Percentiles rank a stretch among this genome's conserved stretches.
Evolutionary conservation across 1,284 basidiomycete species (phyloP).

Genomic region (Cryptococcus maquisensis): DNA sequence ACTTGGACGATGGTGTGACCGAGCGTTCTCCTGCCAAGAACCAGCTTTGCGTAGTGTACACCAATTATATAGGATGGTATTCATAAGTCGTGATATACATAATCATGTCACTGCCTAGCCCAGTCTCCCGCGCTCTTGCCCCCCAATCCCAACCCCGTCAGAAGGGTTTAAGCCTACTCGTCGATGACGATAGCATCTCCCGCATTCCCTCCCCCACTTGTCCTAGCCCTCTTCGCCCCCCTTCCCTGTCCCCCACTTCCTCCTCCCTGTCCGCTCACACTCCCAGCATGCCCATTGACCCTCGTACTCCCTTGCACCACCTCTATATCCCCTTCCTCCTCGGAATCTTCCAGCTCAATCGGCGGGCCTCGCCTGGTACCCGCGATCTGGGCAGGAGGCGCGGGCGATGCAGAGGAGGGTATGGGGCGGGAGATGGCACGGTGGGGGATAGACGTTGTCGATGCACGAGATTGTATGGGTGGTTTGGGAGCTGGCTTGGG

Average conservation of each 20-base stretch:
- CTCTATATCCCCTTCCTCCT: slow-evolving; percentile 4
- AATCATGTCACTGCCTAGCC: too few relatives aligned
- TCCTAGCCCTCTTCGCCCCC: not conserved
- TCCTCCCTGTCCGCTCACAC: slow-evolving; percentile 3
- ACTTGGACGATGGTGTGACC: too few relatives aligned
- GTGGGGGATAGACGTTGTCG: slow-evolving; percentile 5
- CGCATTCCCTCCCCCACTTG: slow-evolving; percentile 6
- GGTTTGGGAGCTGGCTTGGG: slow-evolving; percentile 8
- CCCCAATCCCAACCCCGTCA: too few relatives aligned
- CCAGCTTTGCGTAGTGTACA: too few relatives aligned
- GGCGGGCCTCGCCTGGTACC: slow-evolving; percentile 9
- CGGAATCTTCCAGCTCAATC: slow-evolving; percentile 1
- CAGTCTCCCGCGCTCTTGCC: too few relatives aligned
- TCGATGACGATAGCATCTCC: slow-evolving; percentile 16
- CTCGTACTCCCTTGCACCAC: slow-evolving; percentile 5
- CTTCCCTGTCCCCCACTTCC: not conserved
- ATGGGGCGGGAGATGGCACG: slow-evolving; percentile 2
- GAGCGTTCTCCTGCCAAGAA: too few relatives aligned
- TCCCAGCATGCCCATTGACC: not conserved
- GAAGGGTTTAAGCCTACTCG: not conserved
- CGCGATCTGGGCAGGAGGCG: slow-evolving; percentile 18
- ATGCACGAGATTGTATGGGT: slow-evolving; percentile 2
- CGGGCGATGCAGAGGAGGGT: slow-evolving; percentile 4
- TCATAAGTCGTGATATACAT: too few relatives aligned
- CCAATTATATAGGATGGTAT: too few relatives aligned